Evolutionary conservation across 305 asterid genomes (phyloP).

Genomic region (Fraxinus greggii): DNA sequence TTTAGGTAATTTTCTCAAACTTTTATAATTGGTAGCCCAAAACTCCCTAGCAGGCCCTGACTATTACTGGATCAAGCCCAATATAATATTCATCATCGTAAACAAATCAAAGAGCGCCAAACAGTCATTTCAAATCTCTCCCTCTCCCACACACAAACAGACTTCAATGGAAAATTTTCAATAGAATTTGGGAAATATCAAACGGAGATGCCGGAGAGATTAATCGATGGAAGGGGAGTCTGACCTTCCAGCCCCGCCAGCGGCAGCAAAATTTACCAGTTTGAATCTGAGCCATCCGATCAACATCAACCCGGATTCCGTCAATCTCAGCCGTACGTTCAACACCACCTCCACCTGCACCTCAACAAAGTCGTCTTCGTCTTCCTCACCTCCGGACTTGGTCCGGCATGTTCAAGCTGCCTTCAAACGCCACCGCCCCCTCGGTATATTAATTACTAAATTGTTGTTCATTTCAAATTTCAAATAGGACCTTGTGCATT

Average conservation of each 20-base stretch:
- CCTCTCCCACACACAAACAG: neutral
- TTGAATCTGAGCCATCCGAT: slow-evolving; percentile 53
- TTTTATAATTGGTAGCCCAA: no score
- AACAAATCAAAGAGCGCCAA: slow-evolving; percentile 37
- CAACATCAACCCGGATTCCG: slow-evolving; percentile 49
- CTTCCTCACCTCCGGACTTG: slow-evolving; percentile 69
- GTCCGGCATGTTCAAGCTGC: slow-evolving; percentile 73
- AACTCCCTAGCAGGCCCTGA: no score
- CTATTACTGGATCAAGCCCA: neutral
- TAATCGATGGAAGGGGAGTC: slow-evolving; percentile 85
- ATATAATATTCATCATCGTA: neutral
- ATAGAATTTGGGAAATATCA: neutral
- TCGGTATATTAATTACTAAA: slow-evolving; percentile 36
- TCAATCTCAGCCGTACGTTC: slow-evolving; percentile 47
- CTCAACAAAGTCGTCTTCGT: slow-evolving; percentile 57
- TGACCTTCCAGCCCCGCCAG: slow-evolving; percentile 65
- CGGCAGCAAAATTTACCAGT: slow-evolving; percentile 39
- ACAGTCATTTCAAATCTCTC: slow-evolving; percentile 27
- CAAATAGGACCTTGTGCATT: slow-evolving; percentile 10
- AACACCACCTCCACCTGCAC: slow-evolving; percentile 43
- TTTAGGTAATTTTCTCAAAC: no score
- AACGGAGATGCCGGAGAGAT: slow-evolving; percentile 52
- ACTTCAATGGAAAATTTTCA: slow-evolving; percentile 30
- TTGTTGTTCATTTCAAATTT: neutral
- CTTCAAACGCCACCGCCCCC: slow-evolving; percentile 75